These are phyloP conservation scores for Solanum tacnaense DNA, from an alignment of 257 asterid genomes.

Conservation along the genomic window DNA sequence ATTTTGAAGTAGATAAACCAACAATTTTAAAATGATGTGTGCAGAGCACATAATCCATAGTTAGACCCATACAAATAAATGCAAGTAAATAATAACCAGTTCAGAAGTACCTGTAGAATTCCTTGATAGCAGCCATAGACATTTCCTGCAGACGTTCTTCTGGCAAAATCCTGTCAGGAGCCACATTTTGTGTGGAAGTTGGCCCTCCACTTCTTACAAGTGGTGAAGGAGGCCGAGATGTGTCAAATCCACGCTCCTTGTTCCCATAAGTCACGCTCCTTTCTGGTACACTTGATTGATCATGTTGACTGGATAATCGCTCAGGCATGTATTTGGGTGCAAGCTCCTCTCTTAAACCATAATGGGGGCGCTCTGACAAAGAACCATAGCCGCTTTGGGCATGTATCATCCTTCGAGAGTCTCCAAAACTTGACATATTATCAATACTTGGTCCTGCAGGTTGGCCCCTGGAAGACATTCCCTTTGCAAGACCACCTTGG, in stretches of 20 bases:
- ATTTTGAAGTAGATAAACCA: background rate
- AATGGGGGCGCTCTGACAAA: conserved; percentile 40
- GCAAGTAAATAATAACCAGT: background rate
- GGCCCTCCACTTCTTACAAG: conserved; percentile 32
- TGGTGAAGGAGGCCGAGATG: conserved; percentile 22
- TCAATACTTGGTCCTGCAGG: conserved; percentile 35
- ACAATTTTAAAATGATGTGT: background rate
- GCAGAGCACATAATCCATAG: background rate
- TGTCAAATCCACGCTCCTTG: conserved; percentile 21
- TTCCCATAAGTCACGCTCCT: conserved; percentile 12
- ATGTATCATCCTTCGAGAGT: conserved; percentile 39
- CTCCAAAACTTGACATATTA: conserved; percentile 32
- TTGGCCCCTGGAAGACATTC: conserved; percentile 78
- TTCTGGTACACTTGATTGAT: conserved; percentile 41
- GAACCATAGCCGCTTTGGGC: conserved; percentile 53
- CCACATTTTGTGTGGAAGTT: conserved; percentile 14
- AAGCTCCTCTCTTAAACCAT: conserved; percentile 54
- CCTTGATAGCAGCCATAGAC: conserved; percentile 68
- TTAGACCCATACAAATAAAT: background rate
- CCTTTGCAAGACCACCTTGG: conserved; percentile 87
- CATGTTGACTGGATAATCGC: conserved; percentile 32
- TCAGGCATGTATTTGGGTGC: conserved; percentile 46
- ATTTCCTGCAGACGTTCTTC: conserved; percentile 52
- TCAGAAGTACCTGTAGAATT: conserved; percentile 68
- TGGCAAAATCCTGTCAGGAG: conserved; percentile 41